Evolutionary conservation across 1,139 yeast species (phyloP).

Genomic region (Pichia sp.): DNA sequence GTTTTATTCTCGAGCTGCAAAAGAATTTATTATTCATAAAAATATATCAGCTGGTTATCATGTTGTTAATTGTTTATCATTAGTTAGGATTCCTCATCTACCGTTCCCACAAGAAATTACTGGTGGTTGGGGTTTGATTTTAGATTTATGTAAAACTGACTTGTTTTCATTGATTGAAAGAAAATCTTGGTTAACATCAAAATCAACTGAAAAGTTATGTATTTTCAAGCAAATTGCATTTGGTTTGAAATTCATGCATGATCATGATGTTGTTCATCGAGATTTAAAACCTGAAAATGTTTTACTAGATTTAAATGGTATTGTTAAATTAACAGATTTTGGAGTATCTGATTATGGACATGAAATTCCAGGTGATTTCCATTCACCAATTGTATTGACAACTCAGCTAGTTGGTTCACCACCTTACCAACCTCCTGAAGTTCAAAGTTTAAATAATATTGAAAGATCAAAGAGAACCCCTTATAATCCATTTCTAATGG

Average conservation of each 20-base stretch:
- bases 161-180: conserved; percentile 42
- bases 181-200: conserved; percentile 39
- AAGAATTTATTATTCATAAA: conserved; percentile 61
- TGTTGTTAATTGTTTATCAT: conserved; percentile 52
- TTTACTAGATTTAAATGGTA: conserved; percentile 50
- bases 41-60: conserved; percentile 50
- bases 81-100: conserved; percentile 53
- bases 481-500: conserved; percentile 68
- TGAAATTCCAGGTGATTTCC: conserved; percentile 47
- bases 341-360: conserved; percentile 71
- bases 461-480: conserved; percentile 37
- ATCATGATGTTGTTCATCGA: conserved; percentile 54
- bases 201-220: conserved; percentile 49
- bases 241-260: conserved; percentile 52
- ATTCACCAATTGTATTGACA: conserved; percentile 43
- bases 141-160: conserved; percentile 61
- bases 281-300: conserved; percentile 68
- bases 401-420: conserved; percentile 69
- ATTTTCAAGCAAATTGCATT: conserved; percentile 54
- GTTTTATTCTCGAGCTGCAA: conserved; percentile 60
- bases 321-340: conserved; percentile 70
- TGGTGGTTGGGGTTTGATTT: conserved; percentile 77
- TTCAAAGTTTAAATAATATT: conserved; percentile 48
- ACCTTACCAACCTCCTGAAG: conserved; percentile 79
- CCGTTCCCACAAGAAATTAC: conserved; percentile 37